Percentiles rank a stretch among this genome's conserved stretches.
Evolutionary conservation across 305 asterid species (phyloP).

Genomic region (Fraxinus albicans): DNA sequence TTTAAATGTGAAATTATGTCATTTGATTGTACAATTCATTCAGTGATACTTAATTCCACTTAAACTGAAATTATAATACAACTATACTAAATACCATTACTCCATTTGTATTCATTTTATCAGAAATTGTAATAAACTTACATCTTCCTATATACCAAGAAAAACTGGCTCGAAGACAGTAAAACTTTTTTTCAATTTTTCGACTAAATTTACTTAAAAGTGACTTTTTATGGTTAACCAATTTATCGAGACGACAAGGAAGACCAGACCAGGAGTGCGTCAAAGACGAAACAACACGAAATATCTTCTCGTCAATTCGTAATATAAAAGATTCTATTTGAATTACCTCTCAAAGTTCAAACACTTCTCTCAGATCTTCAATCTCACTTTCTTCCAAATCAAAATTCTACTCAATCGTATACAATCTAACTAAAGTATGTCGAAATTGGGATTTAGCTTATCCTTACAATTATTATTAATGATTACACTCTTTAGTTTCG

Average conservation of each 20-base stretch:
- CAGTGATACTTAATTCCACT: too few species aligned
- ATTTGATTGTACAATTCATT: too few species aligned
- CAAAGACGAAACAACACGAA: neutral
- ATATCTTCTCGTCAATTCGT: neutral
- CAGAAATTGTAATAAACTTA: too few species aligned
- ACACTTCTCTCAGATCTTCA: neutral
- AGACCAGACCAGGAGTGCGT: neutral
- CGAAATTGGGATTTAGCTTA: slow-evolving; percentile 35
- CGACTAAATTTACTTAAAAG: too few species aligned
- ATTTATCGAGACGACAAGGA: neutral
- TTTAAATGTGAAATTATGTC: too few species aligned
- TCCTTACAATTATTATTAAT: slow-evolving; percentile 16
- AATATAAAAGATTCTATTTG: neutral
- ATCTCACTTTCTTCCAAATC: neutral
- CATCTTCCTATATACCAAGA: too few species aligned
- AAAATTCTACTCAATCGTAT: neutral
- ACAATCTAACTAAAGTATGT: slow-evolving; percentile 23
- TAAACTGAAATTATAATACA: too few species aligned
- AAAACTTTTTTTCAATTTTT: neutral
- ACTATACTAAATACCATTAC: too few species aligned
- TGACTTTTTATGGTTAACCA: too few species aligned
- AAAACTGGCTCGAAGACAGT: too few species aligned
- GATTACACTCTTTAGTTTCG: slow-evolving; percentile 32
- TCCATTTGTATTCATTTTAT: too few species aligned
- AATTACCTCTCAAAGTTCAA: neutral